Conservation (phyloP, 164 flowering plant genomes). For the Chloranthus sessilifolius region DNA sequence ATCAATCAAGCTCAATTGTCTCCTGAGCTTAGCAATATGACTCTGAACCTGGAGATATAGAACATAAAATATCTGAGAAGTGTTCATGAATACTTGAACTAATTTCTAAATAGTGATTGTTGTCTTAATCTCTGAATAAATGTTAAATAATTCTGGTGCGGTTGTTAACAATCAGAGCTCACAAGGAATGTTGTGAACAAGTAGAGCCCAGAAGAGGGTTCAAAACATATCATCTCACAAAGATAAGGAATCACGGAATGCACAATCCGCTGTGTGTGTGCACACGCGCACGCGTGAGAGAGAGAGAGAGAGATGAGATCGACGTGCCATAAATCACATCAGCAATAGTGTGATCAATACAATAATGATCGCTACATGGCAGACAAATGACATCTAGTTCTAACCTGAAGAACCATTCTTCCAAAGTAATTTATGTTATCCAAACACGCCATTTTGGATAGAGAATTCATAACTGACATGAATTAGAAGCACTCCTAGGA, state of each 20-base stretch:
- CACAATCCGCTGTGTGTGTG: no score
- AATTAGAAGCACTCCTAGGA: no score
- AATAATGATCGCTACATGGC: background rate
- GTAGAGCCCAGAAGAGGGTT: background rate
- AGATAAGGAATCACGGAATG: background rate
- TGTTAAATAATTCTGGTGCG: background rate
- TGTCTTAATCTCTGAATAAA: background rate
- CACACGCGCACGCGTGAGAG: no score
- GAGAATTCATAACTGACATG: no score
- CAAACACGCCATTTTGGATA: no score
- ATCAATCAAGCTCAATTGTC: slow-evolving; percentile 60
- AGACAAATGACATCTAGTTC: background rate
- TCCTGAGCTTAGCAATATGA: slow-evolving; percentile 60
- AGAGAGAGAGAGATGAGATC: no score
- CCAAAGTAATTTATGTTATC: no score
- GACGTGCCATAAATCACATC: no score
- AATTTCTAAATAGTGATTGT: background rate
- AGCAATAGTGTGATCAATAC: no score
- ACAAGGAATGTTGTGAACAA: slow-evolving; percentile 1
- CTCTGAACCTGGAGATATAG: slow-evolving; percentile 56
- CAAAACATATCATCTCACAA: background rate
- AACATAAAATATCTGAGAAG: slow-evolving; percentile 4
- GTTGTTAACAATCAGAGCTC: background rate
- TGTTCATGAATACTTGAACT: background rate
- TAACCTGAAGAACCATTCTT: no score